Evolutionary conservation across 2,329 filamentous ascomycete genomes (phyloP).

Genomic region (Pseudocercospora vitis): DNA sequence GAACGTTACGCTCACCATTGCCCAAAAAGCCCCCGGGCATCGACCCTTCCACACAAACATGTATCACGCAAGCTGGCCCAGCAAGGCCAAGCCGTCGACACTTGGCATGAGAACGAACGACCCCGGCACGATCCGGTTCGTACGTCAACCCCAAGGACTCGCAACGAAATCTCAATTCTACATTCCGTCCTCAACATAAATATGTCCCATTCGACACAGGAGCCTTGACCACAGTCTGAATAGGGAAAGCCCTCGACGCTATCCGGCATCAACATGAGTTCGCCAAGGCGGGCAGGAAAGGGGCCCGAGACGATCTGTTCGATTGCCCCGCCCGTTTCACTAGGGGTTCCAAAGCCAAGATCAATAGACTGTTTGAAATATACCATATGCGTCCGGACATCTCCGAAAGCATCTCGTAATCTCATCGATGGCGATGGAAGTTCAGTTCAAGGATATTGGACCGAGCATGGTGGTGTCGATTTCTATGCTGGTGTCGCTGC

Average conservation of each 20-base stretch:
- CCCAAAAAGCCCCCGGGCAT: too few species aligned
- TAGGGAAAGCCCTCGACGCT: constrained; percentile 28
- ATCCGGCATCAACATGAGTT: constrained; percentile 45
- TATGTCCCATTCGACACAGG: constrained; percentile 2
- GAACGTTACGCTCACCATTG: too few species aligned
- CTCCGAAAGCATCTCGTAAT: constrained; percentile 33
- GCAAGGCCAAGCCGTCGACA: too few species aligned
- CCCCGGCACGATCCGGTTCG: constrained; percentile 42
- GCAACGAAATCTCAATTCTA: constrained; percentile 4
- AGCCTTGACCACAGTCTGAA: constrained; percentile 29
- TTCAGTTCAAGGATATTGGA: neutral
- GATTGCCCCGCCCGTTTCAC: constrained; percentile 48
- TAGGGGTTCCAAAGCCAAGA: constrained; percentile 49
- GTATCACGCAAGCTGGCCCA: constrained; percentile 43
- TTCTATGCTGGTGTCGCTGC: constrained; percentile 30
- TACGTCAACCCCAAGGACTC: constrained; percentile 38
- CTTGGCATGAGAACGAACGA: constrained; percentile 43
- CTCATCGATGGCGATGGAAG: neutral
- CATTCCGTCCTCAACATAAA: constrained; percentile 8
- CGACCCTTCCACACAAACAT: constrained; percentile 41
- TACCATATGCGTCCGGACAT: constrained; percentile 43
- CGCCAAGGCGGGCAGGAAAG: constrained; percentile 42
- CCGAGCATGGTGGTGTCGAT: constrained; percentile 13
- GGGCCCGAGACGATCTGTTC: constrained; percentile 41
- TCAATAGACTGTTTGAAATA: constrained; percentile 52